Evolutionary conservation across 768 basidiomycete species (phyloP).

Genomic region (Termitomyces sp.): DNA sequence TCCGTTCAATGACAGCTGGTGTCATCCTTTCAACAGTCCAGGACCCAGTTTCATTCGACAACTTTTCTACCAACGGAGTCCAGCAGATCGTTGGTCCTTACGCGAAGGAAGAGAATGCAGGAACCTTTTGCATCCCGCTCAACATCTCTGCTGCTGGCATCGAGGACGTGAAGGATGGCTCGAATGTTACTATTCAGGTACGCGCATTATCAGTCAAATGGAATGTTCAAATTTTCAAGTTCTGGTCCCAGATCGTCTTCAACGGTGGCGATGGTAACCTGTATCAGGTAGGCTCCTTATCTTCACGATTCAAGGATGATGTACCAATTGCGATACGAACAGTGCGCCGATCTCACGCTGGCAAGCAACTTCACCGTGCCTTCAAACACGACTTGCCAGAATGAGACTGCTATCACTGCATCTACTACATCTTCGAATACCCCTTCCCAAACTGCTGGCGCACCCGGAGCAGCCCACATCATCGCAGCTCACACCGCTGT

Average conservation of each 20-base stretch:
- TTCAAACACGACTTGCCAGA: slow-evolving; percentile 35
- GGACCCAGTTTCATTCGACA: slow-evolving; percentile 57
- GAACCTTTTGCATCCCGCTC: slow-evolving; percentile 63
- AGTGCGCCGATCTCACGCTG: slow-evolving; percentile 79
- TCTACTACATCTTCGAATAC: background rate
- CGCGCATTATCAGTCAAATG: background rate
- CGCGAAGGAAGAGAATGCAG: slow-evolving; percentile 46
- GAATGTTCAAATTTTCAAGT: background rate
- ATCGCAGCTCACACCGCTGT: background rate
- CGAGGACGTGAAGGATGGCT: slow-evolving; percentile 49
- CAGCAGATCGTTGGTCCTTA: slow-evolving; percentile 37
- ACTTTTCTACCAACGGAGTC: slow-evolving; percentile 45
- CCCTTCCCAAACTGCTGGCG: background rate
- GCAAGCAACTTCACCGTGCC: slow-evolving; percentile 46
- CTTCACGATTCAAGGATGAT: background rate
- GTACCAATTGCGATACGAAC: slow-evolving; percentile 1
- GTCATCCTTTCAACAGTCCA: slow-evolving; percentile 52
- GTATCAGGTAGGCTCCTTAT: background rate
- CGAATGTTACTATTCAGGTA: slow-evolving; percentile 68
- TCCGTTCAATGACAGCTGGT: slow-evolving; percentile 31
- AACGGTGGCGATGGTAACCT: slow-evolving; percentile 1
- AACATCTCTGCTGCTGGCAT: slow-evolving; percentile 45
- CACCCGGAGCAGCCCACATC: background rate
- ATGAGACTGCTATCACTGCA: slow-evolving; percentile 21
- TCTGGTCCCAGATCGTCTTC: background rate